Conservation (phyloP, 2,329 filamentous ascomycete genomes). For the Arthrobotrys entomopaga region DNA sequence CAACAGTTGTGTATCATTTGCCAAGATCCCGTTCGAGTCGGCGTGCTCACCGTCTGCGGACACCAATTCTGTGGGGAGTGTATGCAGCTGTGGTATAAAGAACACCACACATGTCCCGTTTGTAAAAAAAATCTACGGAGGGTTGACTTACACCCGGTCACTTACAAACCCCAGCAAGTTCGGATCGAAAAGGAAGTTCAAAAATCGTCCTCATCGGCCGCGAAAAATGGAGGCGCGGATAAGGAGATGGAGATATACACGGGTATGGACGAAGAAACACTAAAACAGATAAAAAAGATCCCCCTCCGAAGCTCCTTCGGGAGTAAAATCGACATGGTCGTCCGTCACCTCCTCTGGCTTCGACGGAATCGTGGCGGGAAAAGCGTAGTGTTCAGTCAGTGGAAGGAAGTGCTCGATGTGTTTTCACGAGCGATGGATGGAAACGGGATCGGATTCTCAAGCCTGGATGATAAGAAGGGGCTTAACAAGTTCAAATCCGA, state of each 20-base stretch:
- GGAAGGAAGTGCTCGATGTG: conserved; percentile 80
- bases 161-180: conserved; percentile 79
- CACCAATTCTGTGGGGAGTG: conserved; percentile 94
- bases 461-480: conserved; percentile 75
- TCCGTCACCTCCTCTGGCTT: conserved; percentile 85
- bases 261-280: conserved; percentile 68
- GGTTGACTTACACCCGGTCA: conserved; percentile 83
- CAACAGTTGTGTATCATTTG: conserved; percentile 86
- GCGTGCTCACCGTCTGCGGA: conserved; percentile 85
- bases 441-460: conserved; percentile 78
- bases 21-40: conserved; percentile 75
- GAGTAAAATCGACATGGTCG: conserved; percentile 85
- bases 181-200: conserved; percentile 72
- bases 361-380: conserved; percentile 89
- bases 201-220: conserved; percentile 53
- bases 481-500: conserved; percentile 81
- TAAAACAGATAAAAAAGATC: conserved; percentile 79
- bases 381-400: conserved; percentile 93
- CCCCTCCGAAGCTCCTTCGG: conserved; percentile 80
- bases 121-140: conserved; percentile 77
- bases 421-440: conserved; percentile 75
- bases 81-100: conserved; percentile 79
- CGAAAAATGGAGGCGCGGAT: conserved; percentile 20
- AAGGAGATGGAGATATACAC: conserved; percentile 72
- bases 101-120: conserved; percentile 80